phyloP scores from a whole-genome alignment of 257 asterid species.

The Echium plantagineum region DNA sequence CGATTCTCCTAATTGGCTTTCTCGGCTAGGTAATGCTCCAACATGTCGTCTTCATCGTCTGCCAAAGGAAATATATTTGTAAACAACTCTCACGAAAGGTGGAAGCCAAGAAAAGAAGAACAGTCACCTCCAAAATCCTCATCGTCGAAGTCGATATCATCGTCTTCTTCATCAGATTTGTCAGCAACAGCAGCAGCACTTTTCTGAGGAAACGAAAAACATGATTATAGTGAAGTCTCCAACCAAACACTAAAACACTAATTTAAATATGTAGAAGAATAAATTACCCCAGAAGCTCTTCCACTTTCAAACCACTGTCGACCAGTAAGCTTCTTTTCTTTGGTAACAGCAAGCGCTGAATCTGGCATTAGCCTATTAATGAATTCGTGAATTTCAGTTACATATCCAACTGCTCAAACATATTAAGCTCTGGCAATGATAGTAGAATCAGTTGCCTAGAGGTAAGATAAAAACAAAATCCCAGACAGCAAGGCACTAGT shows the following conservation, averaged over 20 bases:
- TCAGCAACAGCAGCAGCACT: slow-evolving; percentile 60
- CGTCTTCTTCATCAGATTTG: slow-evolving; percentile 61
- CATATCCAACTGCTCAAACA: not conserved
- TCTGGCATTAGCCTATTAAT: slow-evolving; percentile 84
- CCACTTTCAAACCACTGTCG: slow-evolving; percentile 95
- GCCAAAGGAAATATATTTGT: slow-evolving; percentile 6
- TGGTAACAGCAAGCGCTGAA: slow-evolving; percentile 69
- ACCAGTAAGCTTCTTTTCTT: slow-evolving; percentile 88
- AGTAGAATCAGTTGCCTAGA: not conserved
- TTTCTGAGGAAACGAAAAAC: slow-evolving; percentile 40
- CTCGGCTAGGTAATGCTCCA: slow-evolving; percentile 91
- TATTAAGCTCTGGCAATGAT: not conserved
- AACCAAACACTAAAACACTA: not conserved
- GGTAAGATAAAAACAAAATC: not conserved
- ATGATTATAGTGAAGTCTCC: not conserved
- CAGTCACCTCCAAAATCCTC: slow-evolving; percentile 72
- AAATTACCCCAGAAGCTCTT: slow-evolving; percentile 47
- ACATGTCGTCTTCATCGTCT: slow-evolving; percentile 94
- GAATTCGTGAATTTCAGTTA: slow-evolving; percentile 1
- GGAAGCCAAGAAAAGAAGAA: slow-evolving; percentile 3
- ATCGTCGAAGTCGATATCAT: slow-evolving; percentile 82
- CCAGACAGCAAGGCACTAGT: not conserved
- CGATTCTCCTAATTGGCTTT: slow-evolving; percentile 14
- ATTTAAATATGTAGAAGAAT: slow-evolving; percentile 10
- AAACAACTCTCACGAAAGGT: not conserved